Evolutionary conservation across 225 moss, liverwort and hornwort species (phyloP).

Genomic region (Takakia lepidozioides): DNA sequence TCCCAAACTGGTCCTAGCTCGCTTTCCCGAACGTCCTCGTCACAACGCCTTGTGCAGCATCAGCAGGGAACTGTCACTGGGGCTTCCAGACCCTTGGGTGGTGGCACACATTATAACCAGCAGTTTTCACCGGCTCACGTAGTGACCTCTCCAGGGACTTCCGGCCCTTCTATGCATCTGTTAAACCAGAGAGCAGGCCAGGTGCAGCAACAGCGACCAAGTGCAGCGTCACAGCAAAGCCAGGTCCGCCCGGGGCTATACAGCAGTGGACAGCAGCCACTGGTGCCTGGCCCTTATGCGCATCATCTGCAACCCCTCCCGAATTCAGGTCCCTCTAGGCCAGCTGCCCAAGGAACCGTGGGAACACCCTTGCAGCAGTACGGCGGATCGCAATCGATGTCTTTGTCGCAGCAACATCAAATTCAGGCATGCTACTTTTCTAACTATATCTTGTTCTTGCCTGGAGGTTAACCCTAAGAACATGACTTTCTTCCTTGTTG

Average conservation of each 20-base stretch:
- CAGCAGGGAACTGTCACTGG: slow-evolving; percentile 18
- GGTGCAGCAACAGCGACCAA: slow-evolving; percentile 27
- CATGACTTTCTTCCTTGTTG: neutral
- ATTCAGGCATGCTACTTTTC: slow-evolving; percentile 23
- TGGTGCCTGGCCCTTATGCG: slow-evolving; percentile 16
- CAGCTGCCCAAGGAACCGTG: slow-evolving; percentile 29
- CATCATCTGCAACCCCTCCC: slow-evolving; percentile 31
- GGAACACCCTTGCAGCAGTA: slow-evolving; percentile 20
- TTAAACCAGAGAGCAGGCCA: slow-evolving; percentile 36
- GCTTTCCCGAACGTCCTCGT: slow-evolving; percentile 22
- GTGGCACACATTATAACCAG: slow-evolving; percentile 34
- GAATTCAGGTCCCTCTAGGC: slow-evolving; percentile 19
- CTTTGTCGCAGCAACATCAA: slow-evolving; percentile 27
- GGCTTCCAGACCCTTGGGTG: slow-evolving; percentile 33
- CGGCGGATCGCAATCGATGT: slow-evolving; percentile 19
- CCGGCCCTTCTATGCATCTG: slow-evolving; percentile 35
- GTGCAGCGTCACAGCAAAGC: slow-evolving; percentile 12
- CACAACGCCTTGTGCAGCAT: slow-evolving; percentile 18
- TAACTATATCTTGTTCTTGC: too few relatives aligned
- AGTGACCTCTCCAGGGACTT: slow-evolving; percentile 14
- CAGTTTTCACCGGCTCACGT: slow-evolving; percentile 25
- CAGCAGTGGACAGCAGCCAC: slow-evolving; percentile 31
- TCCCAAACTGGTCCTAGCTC: slow-evolving; percentile 11
- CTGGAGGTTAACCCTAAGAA: neutral
- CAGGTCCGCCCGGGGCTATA: slow-evolving; percentile 38